Percentiles rank a stretch among this genome's conserved stretches.
Conservation (phyloP, 148 eudicot species). For the Linanthus parryae region DNA sequence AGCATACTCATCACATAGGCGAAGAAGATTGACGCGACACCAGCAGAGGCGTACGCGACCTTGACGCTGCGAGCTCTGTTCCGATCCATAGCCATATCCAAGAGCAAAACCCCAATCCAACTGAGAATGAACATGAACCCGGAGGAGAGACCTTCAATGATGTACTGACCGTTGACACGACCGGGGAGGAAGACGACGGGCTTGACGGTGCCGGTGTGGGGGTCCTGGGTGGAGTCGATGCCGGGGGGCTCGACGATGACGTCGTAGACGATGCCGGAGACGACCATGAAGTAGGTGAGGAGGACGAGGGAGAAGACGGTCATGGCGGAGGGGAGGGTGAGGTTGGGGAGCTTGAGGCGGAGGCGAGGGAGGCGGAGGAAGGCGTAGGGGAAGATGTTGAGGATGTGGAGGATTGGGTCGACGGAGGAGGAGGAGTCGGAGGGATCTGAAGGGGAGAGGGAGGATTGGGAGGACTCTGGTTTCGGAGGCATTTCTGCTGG, state of each 20-base stretch:
- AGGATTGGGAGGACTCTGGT: conserved; percentile 12
- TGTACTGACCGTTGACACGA: conserved; percentile 89
- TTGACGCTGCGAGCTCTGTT: conserved; percentile 49
- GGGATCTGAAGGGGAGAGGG: background rate
- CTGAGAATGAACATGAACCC: too few relatives aligned
- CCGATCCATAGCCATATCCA: conserved; percentile 62
- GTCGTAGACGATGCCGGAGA: too few relatives aligned
- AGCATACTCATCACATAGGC: too few relatives aligned
- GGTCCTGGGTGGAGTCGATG: too few relatives aligned
- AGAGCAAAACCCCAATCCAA: conserved; percentile 60
- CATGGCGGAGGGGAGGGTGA: conserved; percentile 67
- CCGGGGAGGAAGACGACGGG: conserved; percentile 82
- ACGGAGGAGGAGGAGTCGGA: conserved; percentile 17
- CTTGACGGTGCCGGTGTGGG: too few relatives aligned
- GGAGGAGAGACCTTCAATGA: too few relatives aligned
- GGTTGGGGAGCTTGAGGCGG: conserved; percentile 61
- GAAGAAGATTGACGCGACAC: conserved; percentile 39
- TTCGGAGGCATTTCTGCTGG: conserved; percentile 12
- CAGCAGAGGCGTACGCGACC: conserved; percentile 54
- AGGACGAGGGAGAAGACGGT: conserved; percentile 58
- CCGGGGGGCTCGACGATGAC: too few relatives aligned
- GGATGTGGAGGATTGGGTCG: conserved; percentile 50
- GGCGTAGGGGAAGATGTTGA: conserved; percentile 48
- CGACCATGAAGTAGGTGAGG: too few relatives aligned
- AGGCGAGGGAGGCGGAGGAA: too few relatives aligned